Evolutionary conservation across 148 eudicot species (phyloP).

Genomic region (Cornus florida): DNA sequence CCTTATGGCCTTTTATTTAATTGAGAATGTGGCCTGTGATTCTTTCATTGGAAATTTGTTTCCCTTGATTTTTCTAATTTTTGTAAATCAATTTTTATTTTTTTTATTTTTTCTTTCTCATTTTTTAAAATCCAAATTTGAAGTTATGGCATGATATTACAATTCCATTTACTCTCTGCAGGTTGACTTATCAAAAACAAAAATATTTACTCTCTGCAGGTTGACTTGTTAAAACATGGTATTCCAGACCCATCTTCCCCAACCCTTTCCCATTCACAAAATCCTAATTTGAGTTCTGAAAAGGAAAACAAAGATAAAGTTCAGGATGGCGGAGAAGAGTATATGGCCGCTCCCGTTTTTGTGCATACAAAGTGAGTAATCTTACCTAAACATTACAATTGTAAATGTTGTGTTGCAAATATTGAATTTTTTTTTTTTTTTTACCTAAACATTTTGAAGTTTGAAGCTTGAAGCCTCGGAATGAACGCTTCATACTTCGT

Average conservation of each 20-base stretch:
- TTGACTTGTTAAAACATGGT: slow-evolving; percentile 86
- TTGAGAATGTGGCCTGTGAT: no score
- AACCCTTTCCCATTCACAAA: slow-evolving; percentile 52
- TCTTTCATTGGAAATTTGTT: no score
- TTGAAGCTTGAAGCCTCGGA: neutral
- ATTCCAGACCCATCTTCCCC: slow-evolving; percentile 88
- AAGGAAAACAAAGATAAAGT: slow-evolving; percentile 69
- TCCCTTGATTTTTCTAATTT: neutral
- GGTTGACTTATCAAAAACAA: slow-evolving; percentile 78
- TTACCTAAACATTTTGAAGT: neutral
- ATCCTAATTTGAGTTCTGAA: slow-evolving; percentile 53
- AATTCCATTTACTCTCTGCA: slow-evolving; percentile 23
- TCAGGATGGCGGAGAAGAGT: slow-evolving; percentile 71
- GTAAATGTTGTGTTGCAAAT: neutral
- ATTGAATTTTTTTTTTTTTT: neutral
- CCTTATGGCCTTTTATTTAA: no score
- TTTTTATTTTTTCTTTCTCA: neutral
- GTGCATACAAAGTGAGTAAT: slow-evolving; percentile 74
- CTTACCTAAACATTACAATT: neutral
- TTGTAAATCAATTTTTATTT: neutral
- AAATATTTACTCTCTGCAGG: slow-evolving; percentile 39
- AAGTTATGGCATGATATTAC: neutral
- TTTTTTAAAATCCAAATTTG: neutral
- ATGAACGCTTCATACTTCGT: neutral
- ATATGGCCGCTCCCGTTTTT: slow-evolving; percentile 75